phyloP scores from a whole-genome alignment of 2,329 filamentous ascomycete species.

The Botrytis deweyae region DNA sequence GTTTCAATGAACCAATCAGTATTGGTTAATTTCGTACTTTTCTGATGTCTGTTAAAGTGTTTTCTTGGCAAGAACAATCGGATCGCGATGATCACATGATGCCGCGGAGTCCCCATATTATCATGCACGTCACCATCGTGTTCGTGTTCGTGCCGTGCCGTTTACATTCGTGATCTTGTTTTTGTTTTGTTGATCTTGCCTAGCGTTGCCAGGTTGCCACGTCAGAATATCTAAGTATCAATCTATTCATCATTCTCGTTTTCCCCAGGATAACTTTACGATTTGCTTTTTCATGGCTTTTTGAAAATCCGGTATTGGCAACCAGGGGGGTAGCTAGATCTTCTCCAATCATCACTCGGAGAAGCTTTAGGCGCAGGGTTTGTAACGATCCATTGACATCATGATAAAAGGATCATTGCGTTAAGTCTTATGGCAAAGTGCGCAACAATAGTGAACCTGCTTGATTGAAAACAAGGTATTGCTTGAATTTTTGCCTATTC shows the following conservation, averaged over 20 bases:
- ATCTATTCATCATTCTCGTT: neutral
- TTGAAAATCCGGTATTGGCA: neutral
- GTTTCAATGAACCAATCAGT: neutral
- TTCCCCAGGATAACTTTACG: neutral
- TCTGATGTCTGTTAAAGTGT: neutral
- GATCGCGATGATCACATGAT: constrained; percentile 2
- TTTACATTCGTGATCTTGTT: neutral
- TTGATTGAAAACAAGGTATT: neutral
- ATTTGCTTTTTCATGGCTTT: neutral
- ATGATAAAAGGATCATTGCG: neutral
- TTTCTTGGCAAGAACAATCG: neutral
- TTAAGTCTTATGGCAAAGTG: neutral
- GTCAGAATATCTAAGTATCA: neutral
- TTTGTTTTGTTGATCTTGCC: neutral
- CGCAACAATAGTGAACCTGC: neutral
- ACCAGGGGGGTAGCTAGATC: neutral
- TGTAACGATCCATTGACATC: neutral
- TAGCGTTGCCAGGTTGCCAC: neutral
- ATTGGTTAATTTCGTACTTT: neutral
- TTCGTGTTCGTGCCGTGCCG: neutral
- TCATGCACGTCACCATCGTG: neutral
- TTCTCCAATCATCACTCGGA: neutral
- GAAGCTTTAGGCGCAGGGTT: neutral
- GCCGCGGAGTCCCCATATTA: neutral
- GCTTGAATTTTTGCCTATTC: neutral